A percentile compares a stretch with the other conserved stretches of the same genome.
Conservation (phyloP, 148 eudicot genomes). For the Chenopodium suecicum region DNA sequence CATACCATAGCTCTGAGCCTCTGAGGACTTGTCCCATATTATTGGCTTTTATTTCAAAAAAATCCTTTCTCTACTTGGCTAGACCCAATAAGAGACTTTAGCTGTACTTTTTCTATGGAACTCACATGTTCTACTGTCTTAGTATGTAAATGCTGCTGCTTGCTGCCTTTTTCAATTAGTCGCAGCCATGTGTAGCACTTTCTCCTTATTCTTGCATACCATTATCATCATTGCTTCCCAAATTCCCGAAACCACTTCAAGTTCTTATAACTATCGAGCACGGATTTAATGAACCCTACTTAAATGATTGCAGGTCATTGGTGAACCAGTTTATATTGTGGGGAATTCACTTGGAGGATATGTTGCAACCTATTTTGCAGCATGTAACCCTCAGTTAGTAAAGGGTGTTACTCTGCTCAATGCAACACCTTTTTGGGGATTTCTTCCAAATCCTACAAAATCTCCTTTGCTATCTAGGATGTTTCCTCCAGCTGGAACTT, state of each 20-base stretch:
- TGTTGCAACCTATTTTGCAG: conserved; percentile 87
- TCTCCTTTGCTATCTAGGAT: conserved; percentile 70
- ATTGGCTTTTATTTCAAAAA: neutral
- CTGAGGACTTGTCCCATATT: neutral
- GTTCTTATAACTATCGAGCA: neutral
- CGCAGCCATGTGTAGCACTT: neutral
- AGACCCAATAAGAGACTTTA: neutral
- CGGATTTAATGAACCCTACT: neutral
- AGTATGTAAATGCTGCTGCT: neutral
- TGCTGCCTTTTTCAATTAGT: neutral
- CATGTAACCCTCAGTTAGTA: conserved; percentile 68
- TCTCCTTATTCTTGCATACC: neutral
- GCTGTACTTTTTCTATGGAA: neutral
- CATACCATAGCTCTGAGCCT: neutral
- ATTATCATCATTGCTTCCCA: neutral
- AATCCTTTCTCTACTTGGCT: neutral
- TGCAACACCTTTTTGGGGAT: conserved; percentile 98
- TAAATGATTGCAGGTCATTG: conserved; percentile 63
- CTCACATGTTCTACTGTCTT: neutral
- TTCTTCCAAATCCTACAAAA: conserved; percentile 78
- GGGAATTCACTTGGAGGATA: conserved; percentile 98
- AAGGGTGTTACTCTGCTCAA: conserved; percentile 89
- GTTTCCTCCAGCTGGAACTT: conserved; percentile 90
- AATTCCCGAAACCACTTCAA: too few relatives aligned
- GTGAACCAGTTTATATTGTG: conserved; percentile 85